phyloP scores from a whole-genome alignment of 2,329 filamentous ascomycete genomes.

The Hypoxylon sp. region DNA sequence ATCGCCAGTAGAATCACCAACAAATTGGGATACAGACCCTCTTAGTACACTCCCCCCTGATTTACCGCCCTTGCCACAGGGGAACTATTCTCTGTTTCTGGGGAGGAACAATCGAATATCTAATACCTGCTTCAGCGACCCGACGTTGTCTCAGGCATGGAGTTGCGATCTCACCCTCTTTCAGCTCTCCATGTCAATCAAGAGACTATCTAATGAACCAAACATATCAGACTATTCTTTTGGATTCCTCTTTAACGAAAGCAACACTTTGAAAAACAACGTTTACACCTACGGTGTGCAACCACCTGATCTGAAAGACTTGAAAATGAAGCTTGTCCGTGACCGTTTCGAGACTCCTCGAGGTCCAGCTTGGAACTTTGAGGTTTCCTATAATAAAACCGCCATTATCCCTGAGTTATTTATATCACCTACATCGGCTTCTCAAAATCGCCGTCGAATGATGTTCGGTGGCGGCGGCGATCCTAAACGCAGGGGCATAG shows the following conservation, averaged over 20 bases:
- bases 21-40: slow-evolving; percentile 66
- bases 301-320: slow-evolving; percentile 61
- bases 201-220: slow-evolving; percentile 47
- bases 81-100: slow-evolving; percentile 70
- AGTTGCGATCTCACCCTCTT: slow-evolving; percentile 69
- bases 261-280: slow-evolving; percentile 54
- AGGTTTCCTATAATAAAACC: slow-evolving; percentile 69
- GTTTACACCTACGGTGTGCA: slow-evolving; percentile 69
- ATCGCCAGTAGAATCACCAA: slow-evolving; percentile 48
- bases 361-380: slow-evolving; percentile 71
- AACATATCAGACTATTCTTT: slow-evolving; percentile 60
- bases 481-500: slow-evolving; percentile 59
- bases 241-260: slow-evolving; percentile 58
- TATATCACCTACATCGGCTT: slow-evolving; percentile 37
- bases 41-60: slow-evolving; percentile 66
- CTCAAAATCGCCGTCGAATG: slow-evolving; percentile 50
- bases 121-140: slow-evolving; percentile 70
- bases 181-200: slow-evolving; percentile 62
- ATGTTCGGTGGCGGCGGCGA: slow-evolving; percentile 47
- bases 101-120: slow-evolving; percentile 63
- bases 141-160: slow-evolving; percentile 72
- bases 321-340: slow-evolving; percentile 65
- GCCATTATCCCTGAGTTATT: slow-evolving; percentile 66
- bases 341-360: slow-evolving; percentile 64
- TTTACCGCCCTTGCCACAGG: slow-evolving; percentile 68